Conservation (phyloP, 768 basidiomycete genomes). For the Lactarius sanguifluus region DNA sequence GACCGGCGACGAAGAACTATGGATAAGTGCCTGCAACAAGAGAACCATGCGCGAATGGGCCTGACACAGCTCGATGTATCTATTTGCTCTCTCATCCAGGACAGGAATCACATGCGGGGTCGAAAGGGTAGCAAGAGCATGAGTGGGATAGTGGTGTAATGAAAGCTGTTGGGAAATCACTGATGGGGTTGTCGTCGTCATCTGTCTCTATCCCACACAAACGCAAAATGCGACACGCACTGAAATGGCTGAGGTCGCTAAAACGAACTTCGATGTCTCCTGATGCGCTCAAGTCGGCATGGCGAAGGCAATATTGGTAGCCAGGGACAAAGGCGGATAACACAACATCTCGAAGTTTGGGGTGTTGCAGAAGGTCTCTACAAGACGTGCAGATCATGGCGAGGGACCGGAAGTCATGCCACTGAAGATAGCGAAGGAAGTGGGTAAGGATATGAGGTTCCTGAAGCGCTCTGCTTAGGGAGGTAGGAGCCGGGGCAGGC, state of each 20-base stretch:
- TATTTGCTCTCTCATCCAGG: constrained; percentile 38
- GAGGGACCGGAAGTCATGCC: constrained; percentile 45
- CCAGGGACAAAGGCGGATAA: constrained; percentile 57
- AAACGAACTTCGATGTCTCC: constrained; percentile 54
- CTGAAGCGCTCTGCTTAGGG: constrained; percentile 35
- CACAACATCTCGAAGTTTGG: constrained; percentile 40
- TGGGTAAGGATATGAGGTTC: constrained; percentile 39
- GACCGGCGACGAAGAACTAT: constrained; percentile 51
- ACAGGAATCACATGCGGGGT: constrained; percentile 36
- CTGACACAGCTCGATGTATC: constrained; percentile 50
- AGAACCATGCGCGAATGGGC: constrained; percentile 77
- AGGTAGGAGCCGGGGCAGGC: constrained; percentile 20
- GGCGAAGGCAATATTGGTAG: constrained; percentile 47
- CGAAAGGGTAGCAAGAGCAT: constrained; percentile 56
- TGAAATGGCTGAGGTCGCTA: constrained; percentile 59
- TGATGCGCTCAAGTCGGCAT: constrained; percentile 42
- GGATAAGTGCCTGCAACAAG: constrained; percentile 67
- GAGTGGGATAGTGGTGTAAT: constrained; percentile 69
- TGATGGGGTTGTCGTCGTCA: constrained; percentile 32
- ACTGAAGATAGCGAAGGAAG: constrained; percentile 38
- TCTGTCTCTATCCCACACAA: background rate
- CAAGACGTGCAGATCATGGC: constrained; percentile 39
- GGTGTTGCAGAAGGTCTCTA: constrained; percentile 37
- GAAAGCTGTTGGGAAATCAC: constrained; percentile 65
- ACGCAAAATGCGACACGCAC: constrained; percentile 46